Evolutionary conservation across 805 yeast species (phyloP).

Genomic region (Saturnispora besseyi): DNA sequence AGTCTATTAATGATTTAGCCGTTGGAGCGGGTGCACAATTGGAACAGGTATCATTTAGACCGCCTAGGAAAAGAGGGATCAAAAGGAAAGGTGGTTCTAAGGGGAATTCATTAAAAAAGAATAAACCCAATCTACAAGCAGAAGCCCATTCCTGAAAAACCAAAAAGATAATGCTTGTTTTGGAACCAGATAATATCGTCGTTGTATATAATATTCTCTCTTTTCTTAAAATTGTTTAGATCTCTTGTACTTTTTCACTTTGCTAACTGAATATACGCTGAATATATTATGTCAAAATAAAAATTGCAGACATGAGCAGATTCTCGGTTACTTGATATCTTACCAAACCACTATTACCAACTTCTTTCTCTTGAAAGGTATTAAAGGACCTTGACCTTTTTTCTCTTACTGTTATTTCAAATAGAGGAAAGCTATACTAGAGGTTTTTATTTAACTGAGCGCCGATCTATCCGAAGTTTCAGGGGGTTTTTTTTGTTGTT

Average conservation of each 20-base stretch:
- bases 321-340: background rate
- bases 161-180: no score
- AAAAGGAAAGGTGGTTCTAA: background rate
- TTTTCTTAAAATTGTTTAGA: background rate
- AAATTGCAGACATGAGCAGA: background rate
- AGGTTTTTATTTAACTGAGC: background rate
- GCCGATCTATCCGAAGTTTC: background rate
- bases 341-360: background rate
- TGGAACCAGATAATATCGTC: no score
- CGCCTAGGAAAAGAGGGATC: background rate
- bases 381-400: background rate
- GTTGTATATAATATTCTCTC: background rate
- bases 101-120: background rate
- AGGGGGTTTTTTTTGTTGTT: background rate
- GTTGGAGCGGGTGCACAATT: slow-evolving; percentile 5
- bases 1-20: slow-evolving; percentile 1
- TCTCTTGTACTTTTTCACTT: background rate
- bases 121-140: background rate
- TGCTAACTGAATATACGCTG: background rate
- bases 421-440: no score
- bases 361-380: background rate
- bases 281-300: background rate
- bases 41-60: background rate
- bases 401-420: no score
- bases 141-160: background rate